phyloP scores from a whole-genome alignment of 1,284 basidiomycete species.

The Leccinum fuscescens region DNA sequence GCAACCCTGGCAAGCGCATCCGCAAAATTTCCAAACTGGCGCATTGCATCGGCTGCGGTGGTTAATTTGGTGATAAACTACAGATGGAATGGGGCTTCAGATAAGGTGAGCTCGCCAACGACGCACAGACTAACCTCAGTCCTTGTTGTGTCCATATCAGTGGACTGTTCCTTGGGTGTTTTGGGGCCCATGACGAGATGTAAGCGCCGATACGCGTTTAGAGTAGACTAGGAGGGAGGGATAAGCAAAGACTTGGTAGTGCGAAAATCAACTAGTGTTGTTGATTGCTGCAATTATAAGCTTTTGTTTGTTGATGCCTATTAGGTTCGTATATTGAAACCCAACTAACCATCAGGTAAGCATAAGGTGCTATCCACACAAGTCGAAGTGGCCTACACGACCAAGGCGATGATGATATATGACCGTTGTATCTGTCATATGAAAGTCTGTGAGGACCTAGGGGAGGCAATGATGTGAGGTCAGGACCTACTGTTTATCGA shows the following conservation, averaged over 20 bases:
- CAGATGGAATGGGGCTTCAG: constrained; percentile 22
- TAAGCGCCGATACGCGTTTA: constrained; percentile 29
- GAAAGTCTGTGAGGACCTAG: not conserved
- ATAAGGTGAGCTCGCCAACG: constrained; percentile 15
- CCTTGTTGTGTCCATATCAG: constrained; percentile 30
- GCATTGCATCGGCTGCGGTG: constrained; percentile 56
- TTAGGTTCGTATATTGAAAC: constrained; percentile 37
- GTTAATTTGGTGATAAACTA: constrained; percentile 55
- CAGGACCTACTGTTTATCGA: constrained; percentile 9
- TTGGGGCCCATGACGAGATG: constrained; percentile 28
- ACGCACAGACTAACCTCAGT: constrained; percentile 30
- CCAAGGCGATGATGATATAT: constrained; percentile 3
- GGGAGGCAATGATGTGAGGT: not conserved
- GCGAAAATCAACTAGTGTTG: constrained; percentile 39
- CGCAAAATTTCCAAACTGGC: constrained; percentile 53
- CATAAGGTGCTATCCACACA: constrained; percentile 31
- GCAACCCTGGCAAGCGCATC: constrained; percentile 53
- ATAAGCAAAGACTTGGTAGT: constrained; percentile 36
- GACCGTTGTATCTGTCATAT: constrained; percentile 12
- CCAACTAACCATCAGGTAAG: constrained; percentile 38
- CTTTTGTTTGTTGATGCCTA: constrained; percentile 42
- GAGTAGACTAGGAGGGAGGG: constrained; percentile 20
- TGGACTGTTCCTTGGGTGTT: constrained; percentile 24
- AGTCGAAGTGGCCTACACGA: constrained; percentile 16
- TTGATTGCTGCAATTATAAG: constrained; percentile 42